Conservation (phyloP, 1,139 yeast species). For the Yamadazyma atmosphaerica region DNA sequence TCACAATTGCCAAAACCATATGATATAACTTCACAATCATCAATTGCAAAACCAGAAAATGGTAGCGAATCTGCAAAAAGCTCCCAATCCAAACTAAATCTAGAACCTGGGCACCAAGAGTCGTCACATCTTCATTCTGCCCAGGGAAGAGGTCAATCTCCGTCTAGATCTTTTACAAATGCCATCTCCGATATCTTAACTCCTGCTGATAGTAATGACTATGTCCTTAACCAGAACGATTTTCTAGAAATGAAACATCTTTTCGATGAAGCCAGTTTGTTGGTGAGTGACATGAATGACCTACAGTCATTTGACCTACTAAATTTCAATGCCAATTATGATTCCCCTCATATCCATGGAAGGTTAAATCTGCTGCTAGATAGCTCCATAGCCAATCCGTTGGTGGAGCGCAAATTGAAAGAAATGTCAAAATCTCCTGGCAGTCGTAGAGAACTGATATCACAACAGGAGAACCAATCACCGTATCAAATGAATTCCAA, state of each 20-base stretch:
- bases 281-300: conserved; percentile 52
- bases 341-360: neutral
- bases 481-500: neutral
- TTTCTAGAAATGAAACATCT: conserved; percentile 22
- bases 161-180: conserved; percentile 14
- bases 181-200: conserved; percentile 34
- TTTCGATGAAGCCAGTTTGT: conserved; percentile 50
- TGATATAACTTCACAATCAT: neutral
- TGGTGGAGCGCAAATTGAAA: conserved; percentile 7
- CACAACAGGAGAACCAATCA: neutral
- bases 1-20: neutral
- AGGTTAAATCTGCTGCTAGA: neutral
- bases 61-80: neutral
- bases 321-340: conserved; percentile 5
- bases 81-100: no score
- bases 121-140: no score
- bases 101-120: no score
- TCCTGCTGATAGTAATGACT: conserved; percentile 13
- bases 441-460: no score
- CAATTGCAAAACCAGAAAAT: neutral
- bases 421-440: conserved; percentile 3
- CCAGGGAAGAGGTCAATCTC: conserved; percentile 1
- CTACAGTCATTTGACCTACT: conserved; percentile 28
- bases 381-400: conserved; percentile 6
- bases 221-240: conserved; percentile 9